Evolutionary conservation across 768 basidiomycete genomes (phyloP).

Genomic region (Crucibulum laeve): DNA sequence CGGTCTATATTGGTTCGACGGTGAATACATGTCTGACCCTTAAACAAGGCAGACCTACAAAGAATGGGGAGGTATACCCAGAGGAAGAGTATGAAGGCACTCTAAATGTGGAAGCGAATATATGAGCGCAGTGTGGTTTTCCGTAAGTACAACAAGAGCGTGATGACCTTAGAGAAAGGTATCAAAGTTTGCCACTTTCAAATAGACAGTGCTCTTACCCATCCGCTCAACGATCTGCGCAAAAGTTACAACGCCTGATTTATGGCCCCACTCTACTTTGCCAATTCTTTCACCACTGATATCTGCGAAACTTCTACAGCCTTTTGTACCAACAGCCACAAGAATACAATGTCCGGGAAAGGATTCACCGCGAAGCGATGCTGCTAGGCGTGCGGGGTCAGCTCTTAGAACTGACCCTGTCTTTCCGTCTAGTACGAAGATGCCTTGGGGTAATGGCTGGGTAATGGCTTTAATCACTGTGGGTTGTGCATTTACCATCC

Average conservation of each 20-base stretch:
- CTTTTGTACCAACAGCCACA: conserved; percentile 52
- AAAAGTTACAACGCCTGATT: conserved; percentile 43
- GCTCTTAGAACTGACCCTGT: conserved; percentile 42
- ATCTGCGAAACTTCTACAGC: conserved; percentile 51
- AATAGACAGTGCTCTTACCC: conserved; percentile 33
- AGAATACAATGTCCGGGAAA: conserved; percentile 26
- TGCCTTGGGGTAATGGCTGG: conserved; percentile 40
- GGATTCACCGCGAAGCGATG: conserved; percentile 21
- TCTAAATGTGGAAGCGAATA: conserved; percentile 68
- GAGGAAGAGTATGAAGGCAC: conserved; percentile 41
- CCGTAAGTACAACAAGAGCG: conserved; percentile 54
- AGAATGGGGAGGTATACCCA: conserved; percentile 26
- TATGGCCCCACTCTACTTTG: conserved; percentile 60
- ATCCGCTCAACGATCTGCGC: conserved; percentile 57
- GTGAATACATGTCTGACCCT: not conserved
- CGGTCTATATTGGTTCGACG: conserved; percentile 19
- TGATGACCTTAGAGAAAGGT: conserved; percentile 33
- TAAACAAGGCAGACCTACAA: not conserved
- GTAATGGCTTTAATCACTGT: conserved; percentile 33
- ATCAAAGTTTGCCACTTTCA: conserved; percentile 3
- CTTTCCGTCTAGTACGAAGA: conserved; percentile 52
- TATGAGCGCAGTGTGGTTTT: conserved; percentile 39
- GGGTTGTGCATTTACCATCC: conserved; percentile 28
- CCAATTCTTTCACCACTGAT: conserved; percentile 64
- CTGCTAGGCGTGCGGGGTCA: conserved; percentile 36